phyloP scores from a whole-genome alignment of 768 basidiomycete species.

The Lactifluus subvellereus region DNA sequence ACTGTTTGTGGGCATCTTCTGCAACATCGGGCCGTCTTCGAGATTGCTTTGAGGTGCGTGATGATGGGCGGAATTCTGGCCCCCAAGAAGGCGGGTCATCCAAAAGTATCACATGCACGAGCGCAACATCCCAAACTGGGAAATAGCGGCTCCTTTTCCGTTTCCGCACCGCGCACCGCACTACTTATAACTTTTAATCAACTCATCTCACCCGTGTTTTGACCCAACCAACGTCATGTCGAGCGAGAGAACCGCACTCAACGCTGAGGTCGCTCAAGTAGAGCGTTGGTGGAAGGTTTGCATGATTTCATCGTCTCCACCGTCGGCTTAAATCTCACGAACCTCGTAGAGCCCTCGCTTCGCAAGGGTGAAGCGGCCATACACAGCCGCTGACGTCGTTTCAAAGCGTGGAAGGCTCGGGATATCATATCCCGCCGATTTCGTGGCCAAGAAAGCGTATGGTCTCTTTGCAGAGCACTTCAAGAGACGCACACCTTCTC shows the following conservation, averaged over 20 bases:
- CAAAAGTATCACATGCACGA: slow-evolving; percentile 12
- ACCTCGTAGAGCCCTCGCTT: slow-evolving; percentile 75
- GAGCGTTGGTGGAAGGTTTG: slow-evolving; percentile 91
- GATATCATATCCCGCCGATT: slow-evolving; percentile 80
- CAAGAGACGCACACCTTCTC: slow-evolving; percentile 71
- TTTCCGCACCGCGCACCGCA: no score
- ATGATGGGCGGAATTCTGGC: no score
- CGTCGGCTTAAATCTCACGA: not conserved
- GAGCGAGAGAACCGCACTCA: slow-evolving; percentile 60
- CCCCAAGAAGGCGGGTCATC: not conserved
- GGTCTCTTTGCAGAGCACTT: slow-evolving; percentile 68
- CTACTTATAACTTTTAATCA: no score
- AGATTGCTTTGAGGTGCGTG: no score
- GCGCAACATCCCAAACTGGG: not conserved
- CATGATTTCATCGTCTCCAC: not conserved
- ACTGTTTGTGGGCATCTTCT: not conserved
- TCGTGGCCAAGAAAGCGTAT: slow-evolving; percentile 85
- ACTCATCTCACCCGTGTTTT: not conserved
- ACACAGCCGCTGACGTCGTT: slow-evolving; percentile 90
- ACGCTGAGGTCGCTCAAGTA: slow-evolving; percentile 75
- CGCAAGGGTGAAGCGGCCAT: slow-evolving; percentile 80
- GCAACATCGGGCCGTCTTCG: no score
- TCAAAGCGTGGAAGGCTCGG: slow-evolving; percentile 85
- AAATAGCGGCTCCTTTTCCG: not conserved
- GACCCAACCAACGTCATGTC: slow-evolving; percentile 40